Base-by-base conservation (phyloP, 2,329 filamentous ascomycete genomes). In the Lojkania enalia region DNA sequence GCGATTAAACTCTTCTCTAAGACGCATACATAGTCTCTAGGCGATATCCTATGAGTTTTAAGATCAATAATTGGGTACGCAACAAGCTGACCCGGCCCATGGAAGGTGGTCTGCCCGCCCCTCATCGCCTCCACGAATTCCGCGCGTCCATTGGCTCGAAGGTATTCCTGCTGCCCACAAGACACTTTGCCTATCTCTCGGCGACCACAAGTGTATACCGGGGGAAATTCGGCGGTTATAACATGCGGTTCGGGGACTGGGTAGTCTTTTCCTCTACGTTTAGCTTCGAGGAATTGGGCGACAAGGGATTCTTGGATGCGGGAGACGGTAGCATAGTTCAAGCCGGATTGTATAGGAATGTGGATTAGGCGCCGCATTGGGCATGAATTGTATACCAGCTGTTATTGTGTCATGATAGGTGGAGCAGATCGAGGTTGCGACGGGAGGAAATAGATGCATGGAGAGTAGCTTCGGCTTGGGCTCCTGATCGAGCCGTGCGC, bases 31-130 rank as follows among this genome's bases (percentile, higher is more conserved):
- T 95, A 96, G 49, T 81, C 82, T 14, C 88, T 77, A 11, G 94
- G 86, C 3, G 81, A 84, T 15, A 94, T 74, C 0, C 74, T 72
- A 54, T 90, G 80, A 9, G 80, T 77, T 42, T 82, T 82, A 44
- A 97, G 78, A 67, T 96, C 90, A n/a, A 95, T 68, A 39, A 96
- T 82, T 2, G 92, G 90, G 76, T 95, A 99, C n/a, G 91, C 83
- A 25, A 96, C 88, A 37, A 95, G 73, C 68, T 99, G 94, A 0
- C 92, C 92, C 0, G 92, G 94, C 0, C 92, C 94, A 67, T 99
- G 94, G 74, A 96, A 97, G 2, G 94, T 97, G 0, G 89, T 91
- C 54, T 95, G 84, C 0, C 94, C 94, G 49, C 94, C 94, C 42
- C 94, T 84, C n/a, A 84, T 80, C 12, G 88, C 86, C 58, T 84